Conservation (phyloP, 345 rosid genomes). For the Euphorbia tirucalli region DNA sequence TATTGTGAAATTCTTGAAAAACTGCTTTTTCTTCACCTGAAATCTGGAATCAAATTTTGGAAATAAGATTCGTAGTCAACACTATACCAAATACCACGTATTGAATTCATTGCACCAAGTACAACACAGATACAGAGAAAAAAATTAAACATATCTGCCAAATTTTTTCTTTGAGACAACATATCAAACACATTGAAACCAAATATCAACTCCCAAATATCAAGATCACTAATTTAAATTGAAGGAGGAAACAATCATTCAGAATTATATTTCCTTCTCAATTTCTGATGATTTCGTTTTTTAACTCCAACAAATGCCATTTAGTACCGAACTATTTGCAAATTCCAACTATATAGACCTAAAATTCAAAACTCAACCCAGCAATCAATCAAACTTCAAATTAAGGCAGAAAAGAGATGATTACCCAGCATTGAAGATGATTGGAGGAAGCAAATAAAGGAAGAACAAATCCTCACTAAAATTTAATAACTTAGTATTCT, state of each 20-base stretch:
- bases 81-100: neutral
- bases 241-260: neutral
- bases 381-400: neutral
- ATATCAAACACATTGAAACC: neutral
- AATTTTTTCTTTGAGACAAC: neutral
- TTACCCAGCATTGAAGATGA: slow-evolving; percentile 80
- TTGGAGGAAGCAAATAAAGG: slow-evolving; percentile 71
- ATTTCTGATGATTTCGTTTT: neutral
- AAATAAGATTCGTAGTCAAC: slow-evolving; percentile 1
- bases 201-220: neutral
- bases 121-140: neutral
- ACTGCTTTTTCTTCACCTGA: slow-evolving; percentile 77
- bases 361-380: neutral
- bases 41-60: slow-evolving; percentile 45
- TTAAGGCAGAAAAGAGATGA: slow-evolving; percentile 13
- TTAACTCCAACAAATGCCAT: neutral
- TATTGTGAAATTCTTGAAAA: slow-evolving; percentile 67
- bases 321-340: neutral
- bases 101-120: neutral
- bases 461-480: slow-evolving; percentile 73
- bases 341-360: neutral
- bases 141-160: neutral
- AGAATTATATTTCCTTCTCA: neutral
- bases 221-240: neutral
- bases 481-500: slow-evolving; percentile 32